Percentiles rank a stretch among this genome's conserved stretches.
phyloP scores from a whole-genome alignment of 441 rosid species.

The Geranium incanum region DNA sequence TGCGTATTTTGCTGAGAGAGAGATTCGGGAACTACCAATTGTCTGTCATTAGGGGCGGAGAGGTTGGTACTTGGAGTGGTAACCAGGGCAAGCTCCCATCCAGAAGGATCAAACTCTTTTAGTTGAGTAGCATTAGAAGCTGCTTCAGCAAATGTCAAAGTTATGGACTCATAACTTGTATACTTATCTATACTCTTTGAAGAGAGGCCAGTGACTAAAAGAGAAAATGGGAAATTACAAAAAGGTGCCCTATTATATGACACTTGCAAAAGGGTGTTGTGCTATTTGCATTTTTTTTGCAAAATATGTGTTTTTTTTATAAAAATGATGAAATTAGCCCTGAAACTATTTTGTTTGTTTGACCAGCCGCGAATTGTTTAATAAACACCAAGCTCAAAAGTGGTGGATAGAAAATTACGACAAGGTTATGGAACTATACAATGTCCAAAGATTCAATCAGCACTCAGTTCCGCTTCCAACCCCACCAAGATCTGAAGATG shows the following conservation, averaged over 20 bases:
- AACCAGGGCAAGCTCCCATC: slow-evolving; percentile 95
- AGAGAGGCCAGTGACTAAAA: neutral
- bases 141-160: slow-evolving; percentile 27
- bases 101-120: slow-evolving; percentile 68
- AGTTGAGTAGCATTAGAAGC: slow-evolving; percentile 42
- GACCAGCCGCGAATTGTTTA: slow-evolving; percentile 86
- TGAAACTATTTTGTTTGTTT: slow-evolving; percentile 14
- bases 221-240: neutral
- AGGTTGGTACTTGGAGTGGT: slow-evolving; percentile 60
- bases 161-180: slow-evolving; percentile 2
- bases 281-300: no score
- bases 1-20: neutral
- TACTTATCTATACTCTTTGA: neutral
- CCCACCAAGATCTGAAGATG: slow-evolving; percentile 65
- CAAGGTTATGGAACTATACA: slow-evolving; percentile 86
- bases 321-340: no score
- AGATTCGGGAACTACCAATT: slow-evolving; percentile 49
- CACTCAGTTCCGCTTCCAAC: slow-evolving; percentile 62
- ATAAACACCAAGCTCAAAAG: slow-evolving; percentile 90
- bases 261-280: no score
- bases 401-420: slow-evolving; percentile 96
- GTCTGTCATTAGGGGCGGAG: slow-evolving; percentile 70
- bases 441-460: slow-evolving; percentile 62
- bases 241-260: no score
- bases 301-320: no score